Percentiles rank a stretch among this genome's conserved stretches.
These are phyloP conservation scores for Leptosphaerulina australis DNA, from an alignment of 2,329 filamentous ascomycete genomes.

Conservation along the genomic window DNA sequence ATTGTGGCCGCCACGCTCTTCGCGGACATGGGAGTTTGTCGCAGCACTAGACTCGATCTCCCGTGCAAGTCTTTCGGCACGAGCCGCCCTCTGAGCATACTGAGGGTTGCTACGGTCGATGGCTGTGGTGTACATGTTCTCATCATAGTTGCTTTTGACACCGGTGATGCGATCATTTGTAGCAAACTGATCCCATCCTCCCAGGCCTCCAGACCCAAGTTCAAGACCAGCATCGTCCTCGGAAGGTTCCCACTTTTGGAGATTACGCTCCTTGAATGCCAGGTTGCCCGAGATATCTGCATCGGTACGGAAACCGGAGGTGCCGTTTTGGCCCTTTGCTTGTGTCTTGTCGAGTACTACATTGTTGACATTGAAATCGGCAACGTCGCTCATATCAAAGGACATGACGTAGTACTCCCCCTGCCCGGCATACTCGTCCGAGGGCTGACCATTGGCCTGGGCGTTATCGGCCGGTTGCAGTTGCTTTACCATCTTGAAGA, in stretches of 20 bases:
- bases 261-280: conserved; percentile 70
- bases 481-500: conserved; percentile 70
- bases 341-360: conserved; percentile 60
- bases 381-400: conserved; percentile 66
- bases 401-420: conserved; percentile 61
- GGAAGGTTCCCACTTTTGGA: conserved; percentile 82
- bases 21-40: conserved; percentile 81
- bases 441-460: conserved; percentile 55
- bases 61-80: conserved; percentile 78
- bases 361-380: conserved; percentile 61
- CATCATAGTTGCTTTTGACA: conserved; percentile 86
- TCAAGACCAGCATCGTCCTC: conserved; percentile 69
- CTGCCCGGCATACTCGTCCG: conserved; percentile 54
- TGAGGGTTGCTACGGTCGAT: conserved; percentile 85
- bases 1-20: conserved; percentile 77
- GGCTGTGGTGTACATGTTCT: conserved; percentile 90
- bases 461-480: conserved; percentile 48
- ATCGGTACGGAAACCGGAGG: conserved; percentile 79
- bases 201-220: conserved; percentile 63
- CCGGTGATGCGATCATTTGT: conserved; percentile 88
- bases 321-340: conserved; percentile 60
- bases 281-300: conserved; percentile 81
- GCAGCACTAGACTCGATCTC: conserved; percentile 83
- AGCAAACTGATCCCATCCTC: conserved; percentile 90
- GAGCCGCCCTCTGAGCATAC: conserved; percentile 77